These are phyloP conservation scores for Echinosophora koreensis DNA, from an alignment of 306 rosid species.

Conservation along the genomic window DNA sequence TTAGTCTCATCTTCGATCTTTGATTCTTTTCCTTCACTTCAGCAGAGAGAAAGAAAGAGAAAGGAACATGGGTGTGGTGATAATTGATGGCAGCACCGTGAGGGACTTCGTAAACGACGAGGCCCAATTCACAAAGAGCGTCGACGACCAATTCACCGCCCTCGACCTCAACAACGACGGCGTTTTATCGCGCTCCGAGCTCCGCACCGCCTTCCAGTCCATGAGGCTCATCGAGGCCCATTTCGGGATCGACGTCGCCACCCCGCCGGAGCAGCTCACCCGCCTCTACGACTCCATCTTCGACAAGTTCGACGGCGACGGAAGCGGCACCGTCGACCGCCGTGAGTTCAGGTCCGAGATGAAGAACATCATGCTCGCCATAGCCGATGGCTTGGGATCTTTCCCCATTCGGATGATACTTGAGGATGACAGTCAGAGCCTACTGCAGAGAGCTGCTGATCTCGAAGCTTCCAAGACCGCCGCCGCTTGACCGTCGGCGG, in stretches of 20 bases:
- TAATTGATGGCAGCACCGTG: conserved; percentile 87
- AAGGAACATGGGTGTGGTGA: conserved; percentile 52
- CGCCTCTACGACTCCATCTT: conserved; percentile 80
- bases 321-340: conserved; percentile 69
- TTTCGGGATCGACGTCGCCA: conserved; percentile 77
- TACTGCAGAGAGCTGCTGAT: conserved; percentile 84
- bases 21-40: not conserved
- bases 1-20: not conserved
- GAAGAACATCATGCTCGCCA: conserved; percentile 84
- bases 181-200: conserved; percentile 79
- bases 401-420: conserved; percentile 87
- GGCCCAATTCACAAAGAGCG: conserved; percentile 62
- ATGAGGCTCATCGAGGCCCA: conserved; percentile 79
- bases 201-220: conserved; percentile 81
- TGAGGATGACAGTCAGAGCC: conserved; percentile 59
- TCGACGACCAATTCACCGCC: conserved; percentile 62
- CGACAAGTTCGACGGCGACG: conserved; percentile 72
- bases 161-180: conserved; percentile 86
- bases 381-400: conserved; percentile 87
- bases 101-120: conserved; percentile 72
- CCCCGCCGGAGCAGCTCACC: conserved; percentile 71
- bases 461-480: conserved; percentile 76
- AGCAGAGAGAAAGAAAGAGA: not conserved
- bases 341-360: conserved; percentile 75
- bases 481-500: not conserved